phyloP scores from a whole-genome alignment of 2,329 filamentous ascomycete species.

The Aureobasidium mangrovei region DNA sequence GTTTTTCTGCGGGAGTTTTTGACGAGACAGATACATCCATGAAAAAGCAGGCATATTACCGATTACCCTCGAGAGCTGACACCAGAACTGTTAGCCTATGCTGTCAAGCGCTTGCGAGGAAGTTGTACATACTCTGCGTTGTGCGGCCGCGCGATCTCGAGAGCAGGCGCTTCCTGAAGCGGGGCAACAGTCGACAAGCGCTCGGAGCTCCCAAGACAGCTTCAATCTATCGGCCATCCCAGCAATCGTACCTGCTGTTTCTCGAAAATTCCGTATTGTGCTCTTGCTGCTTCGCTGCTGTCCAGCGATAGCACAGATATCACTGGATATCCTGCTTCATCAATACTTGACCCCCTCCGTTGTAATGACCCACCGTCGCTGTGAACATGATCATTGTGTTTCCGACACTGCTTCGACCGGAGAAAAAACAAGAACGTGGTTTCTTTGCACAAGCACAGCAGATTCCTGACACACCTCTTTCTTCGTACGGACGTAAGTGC shows the following conservation, averaged over 20 bases:
- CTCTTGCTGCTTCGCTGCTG: background rate
- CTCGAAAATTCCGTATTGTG: too few relatives aligned
- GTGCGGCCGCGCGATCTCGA: background rate
- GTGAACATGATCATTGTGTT: background rate
- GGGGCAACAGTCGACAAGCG: background rate
- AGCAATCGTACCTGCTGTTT: background rate
- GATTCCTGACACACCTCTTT: background rate
- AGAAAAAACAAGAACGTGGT: background rate
- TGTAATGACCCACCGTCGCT: too few relatives aligned
- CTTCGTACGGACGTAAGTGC: background rate
- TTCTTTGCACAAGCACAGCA: background rate
- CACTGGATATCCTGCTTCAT: too few relatives aligned
- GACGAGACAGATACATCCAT: too few relatives aligned
- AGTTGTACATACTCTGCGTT: background rate
- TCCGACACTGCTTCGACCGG: background rate
- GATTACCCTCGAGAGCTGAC: background rate
- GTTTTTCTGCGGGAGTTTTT: too few relatives aligned
- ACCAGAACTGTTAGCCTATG: background rate
- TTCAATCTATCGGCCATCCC: background rate
- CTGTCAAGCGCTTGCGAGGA: background rate
- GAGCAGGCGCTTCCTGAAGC: background rate
- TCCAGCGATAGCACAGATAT: too few relatives aligned
- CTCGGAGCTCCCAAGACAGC: background rate
- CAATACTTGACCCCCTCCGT: too few relatives aligned
- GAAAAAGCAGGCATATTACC: background rate